Evolutionary conservation across 768 basidiomycete species (phyloP), one percentile per base, ranked within the genome.

Genomic region (Podaxis rugospora): DNA sequence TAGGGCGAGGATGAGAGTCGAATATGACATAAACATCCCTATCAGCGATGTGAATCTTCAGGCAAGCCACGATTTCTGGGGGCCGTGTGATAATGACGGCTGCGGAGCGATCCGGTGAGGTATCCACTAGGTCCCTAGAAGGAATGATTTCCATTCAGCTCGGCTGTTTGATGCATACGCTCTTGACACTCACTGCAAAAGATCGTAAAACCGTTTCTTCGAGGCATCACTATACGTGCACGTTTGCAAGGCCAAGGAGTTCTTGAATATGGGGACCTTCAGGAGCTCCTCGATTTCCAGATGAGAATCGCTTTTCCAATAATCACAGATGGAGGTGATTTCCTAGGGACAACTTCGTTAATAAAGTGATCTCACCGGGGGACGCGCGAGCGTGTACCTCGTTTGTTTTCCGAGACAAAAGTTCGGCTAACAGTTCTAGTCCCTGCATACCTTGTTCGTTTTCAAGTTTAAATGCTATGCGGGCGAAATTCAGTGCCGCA

Each of bases 11-110:
- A 67, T 89, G 88, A 2, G 87, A 87, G 71, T 89, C 88, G 61
- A 89, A 89, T 46, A 89, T 72, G 50, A 83, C 76, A 64, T 83
- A 88, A 13, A 83, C 68, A 23, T 72, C 68, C 73, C 75, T 64
- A 28, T 49, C 56, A 0, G 67, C 61, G n/a, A 66, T 66, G 10
- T 69, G 67, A 13, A 76, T 71, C 55, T 74, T 74, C 62, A 86
- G 66, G 66, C 85, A 82, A 16, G 81, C 76, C 11, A 89, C 69
- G 55, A 89, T 88, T 67, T 89, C 89, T 0, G 89, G 88, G 37
- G 88, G 86, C 18, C 87, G 85, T 0, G 88, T 90, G 62, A 90
- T 83, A 54, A 88, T 76, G 39, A 74, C 74, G 56, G 80, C 80
- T 49, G 77, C 60, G 53, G 75, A 67, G n/a, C 59, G 55, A 2